These are phyloP conservation scores for Zygosaccharomyces bisporus DNA, from an alignment of 805 yeast species.

Conservation along the genomic window DNA sequence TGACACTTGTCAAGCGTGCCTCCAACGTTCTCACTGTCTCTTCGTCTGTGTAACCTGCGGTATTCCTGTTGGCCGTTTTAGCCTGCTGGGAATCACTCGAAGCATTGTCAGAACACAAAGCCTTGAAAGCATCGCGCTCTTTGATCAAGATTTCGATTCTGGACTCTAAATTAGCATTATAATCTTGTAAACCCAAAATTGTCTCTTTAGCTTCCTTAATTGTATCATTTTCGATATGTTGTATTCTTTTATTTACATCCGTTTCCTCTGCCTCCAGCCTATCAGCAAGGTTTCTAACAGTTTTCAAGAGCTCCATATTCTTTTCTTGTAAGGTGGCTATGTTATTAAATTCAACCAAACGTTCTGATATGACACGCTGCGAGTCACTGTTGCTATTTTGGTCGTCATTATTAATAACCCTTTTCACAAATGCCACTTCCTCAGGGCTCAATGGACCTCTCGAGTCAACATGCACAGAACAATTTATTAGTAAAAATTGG, in stretches of 20 bases:
- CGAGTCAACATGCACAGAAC: slow-evolving; percentile 53
- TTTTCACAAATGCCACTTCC: slow-evolving; percentile 63
- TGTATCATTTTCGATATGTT: slow-evolving; percentile 41
- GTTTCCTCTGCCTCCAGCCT: slow-evolving; percentile 64
- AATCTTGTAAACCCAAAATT: slow-evolving; percentile 56
- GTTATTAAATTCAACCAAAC: slow-evolving; percentile 66
- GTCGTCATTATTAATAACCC: slow-evolving; percentile 40
- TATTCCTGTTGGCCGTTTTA: slow-evolving; percentile 1
- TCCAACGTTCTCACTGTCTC: slow-evolving; percentile 26
- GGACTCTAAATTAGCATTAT: slow-evolving; percentile 48
- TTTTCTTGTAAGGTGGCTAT: slow-evolving; percentile 66
- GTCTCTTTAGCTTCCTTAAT: slow-evolving; percentile 67
- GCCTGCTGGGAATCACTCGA: not conserved
- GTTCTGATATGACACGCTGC: slow-evolving; percentile 63
- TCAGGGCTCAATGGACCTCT: slow-evolving; percentile 58
- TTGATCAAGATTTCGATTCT: slow-evolving; percentile 52
- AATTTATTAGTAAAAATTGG: slow-evolving; percentile 66
- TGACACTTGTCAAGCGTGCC: slow-evolving; percentile 19
- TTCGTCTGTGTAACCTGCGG: slow-evolving; percentile 14
- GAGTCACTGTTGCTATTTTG: slow-evolving; percentile 55
- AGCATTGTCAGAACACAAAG: slow-evolving; percentile 2
- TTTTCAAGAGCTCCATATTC: slow-evolving; percentile 66
- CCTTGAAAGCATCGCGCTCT: slow-evolving; percentile 67
- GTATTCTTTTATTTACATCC: slow-evolving; percentile 18
- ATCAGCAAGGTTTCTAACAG: slow-evolving; percentile 67